Evolutionary conservation across 2,329 filamentous ascomycete genomes (phyloP).

Genomic region (Calonectria pseudoreteaudii): DNA sequence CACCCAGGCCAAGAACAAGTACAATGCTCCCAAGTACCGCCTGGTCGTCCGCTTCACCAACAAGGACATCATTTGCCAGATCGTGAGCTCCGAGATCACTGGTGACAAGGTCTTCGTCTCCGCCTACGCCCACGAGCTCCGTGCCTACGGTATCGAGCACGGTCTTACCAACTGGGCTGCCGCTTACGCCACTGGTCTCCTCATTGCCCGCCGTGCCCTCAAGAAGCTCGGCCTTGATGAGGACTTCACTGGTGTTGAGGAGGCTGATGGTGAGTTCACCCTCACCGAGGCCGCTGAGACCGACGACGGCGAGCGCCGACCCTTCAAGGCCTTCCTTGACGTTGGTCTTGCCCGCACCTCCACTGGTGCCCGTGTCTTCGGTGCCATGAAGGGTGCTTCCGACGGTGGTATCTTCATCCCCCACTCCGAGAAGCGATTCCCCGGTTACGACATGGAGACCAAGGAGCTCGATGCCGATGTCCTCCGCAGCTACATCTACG

Average conservation of each 20-base stretch:
- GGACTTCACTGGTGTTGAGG: slow-evolving; percentile 94
- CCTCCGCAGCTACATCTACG: slow-evolving; percentile 99
- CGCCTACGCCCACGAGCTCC: slow-evolving; percentile 97
- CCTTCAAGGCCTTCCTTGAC: slow-evolving; percentile 99
- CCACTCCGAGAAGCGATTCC: slow-evolving; percentile 99
- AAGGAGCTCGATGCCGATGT: slow-evolving; percentile 98
- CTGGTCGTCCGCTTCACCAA: slow-evolving; percentile 99
- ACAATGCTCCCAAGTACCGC: slow-evolving; percentile 99
- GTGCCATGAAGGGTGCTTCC: slow-evolving; percentile 99
- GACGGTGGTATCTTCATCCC: slow-evolving; percentile 97
- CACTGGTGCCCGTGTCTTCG: slow-evolving; percentile 98
- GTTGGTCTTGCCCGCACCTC: slow-evolving; percentile 97
- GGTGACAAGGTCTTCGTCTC: slow-evolving; percentile 97
- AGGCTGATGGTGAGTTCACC: slow-evolving; percentile 94
- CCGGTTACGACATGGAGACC: slow-evolving; percentile 94
- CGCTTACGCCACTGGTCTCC: slow-evolving; percentile 95
- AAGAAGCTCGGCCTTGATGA: slow-evolving; percentile 97
- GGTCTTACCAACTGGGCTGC: slow-evolving; percentile 99
- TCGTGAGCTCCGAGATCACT: slow-evolving; percentile 94
- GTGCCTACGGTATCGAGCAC: slow-evolving; percentile 96
- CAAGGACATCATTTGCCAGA: slow-evolving; percentile 99
- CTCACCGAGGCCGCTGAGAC: slow-evolving; percentile 95
- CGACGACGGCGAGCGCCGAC: slow-evolving; percentile 92
- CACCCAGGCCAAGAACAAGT: slow-evolving; percentile 99
- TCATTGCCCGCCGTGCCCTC: slow-evolving; percentile 95